These are phyloP conservation scores for Torrubiella hemipterigena DNA, from an alignment of 2,329 filamentous ascomycete species.

Conservation along the genomic window DNA sequence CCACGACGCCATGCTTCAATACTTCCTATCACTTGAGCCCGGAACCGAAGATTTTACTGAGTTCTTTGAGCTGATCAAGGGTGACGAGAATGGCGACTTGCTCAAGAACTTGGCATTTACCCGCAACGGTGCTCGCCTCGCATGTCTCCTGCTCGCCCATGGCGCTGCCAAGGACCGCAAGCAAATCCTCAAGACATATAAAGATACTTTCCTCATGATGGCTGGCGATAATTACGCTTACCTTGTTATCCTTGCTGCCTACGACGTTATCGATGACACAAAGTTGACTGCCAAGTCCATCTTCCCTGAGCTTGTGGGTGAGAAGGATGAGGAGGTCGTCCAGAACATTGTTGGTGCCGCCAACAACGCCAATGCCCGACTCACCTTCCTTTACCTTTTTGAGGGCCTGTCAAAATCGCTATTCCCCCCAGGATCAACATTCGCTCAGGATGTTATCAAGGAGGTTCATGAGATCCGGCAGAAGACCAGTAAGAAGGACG, in stretches of 20 bases:
- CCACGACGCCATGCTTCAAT: constrained; percentile 96
- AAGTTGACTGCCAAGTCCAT: constrained; percentile 77
- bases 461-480: constrained; percentile 71
- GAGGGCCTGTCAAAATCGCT: constrained; percentile 51
- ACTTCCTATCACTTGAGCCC: constrained; percentile 68
- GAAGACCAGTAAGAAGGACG: constrained; percentile 86
- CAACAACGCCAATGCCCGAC: constrained; percentile 53
- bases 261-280: constrained; percentile 90
- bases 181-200: constrained; percentile 75
- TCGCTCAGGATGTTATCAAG: constrained; percentile 57
- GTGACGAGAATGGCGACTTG: constrained; percentile 80
- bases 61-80: constrained; percentile 82
- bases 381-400: constrained; percentile 71
- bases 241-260: constrained; percentile 69
- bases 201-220: constrained; percentile 78
- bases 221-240: constrained; percentile 71
- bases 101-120: constrained; percentile 96
- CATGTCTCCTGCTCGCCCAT: constrained; percentile 71
- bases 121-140: constrained; percentile 70
- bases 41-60: constrained; percentile 75
- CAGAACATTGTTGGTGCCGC: constrained; percentile 53
- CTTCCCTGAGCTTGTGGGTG: constrained; percentile 73
- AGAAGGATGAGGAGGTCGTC: constrained; percentile 48
- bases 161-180: constrained; percentile 89
- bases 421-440: constrained; percentile 49